Evolutionary conservation across 257 asterid species (phyloP).

Genomic region (Jacaranda copaia): DNA sequence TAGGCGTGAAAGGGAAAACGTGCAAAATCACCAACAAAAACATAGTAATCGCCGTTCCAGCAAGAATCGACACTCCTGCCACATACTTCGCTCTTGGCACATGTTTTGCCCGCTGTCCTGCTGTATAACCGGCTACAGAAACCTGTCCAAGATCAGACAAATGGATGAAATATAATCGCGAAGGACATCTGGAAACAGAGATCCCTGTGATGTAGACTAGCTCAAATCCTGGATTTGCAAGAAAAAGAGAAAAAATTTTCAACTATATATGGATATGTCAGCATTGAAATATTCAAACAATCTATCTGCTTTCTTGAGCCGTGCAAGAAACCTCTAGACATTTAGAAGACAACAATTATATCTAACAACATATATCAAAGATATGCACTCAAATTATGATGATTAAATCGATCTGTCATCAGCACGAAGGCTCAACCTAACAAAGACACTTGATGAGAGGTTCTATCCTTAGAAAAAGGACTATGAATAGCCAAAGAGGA

Average conservation of each 20-base stretch:
- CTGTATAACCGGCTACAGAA: constrained; percentile 81
- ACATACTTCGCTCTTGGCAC: constrained; percentile 83
- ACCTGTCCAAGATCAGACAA: constrained; percentile 50
- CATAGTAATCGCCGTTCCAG: constrained; percentile 80
- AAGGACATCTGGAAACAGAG: neutral
- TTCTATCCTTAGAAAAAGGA: too few relatives aligned
- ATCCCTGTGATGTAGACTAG: too few relatives aligned
- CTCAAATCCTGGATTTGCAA: neutral
- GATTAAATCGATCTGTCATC: too few relatives aligned
- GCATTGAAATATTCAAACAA: neutral
- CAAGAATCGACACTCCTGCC: constrained; percentile 81
- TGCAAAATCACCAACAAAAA: constrained; percentile 56
- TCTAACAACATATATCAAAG: neutral
- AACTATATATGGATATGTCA: constrained; percentile 7
- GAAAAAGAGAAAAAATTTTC: neutral
- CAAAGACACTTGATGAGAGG: too few relatives aligned
- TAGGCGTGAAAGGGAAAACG: constrained; percentile 89
- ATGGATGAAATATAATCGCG: neutral
- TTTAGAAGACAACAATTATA: neutral
- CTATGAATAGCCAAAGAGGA: too few relatives aligned
- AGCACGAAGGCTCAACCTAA: too few relatives aligned
- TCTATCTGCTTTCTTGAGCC: neutral
- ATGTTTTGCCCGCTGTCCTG: constrained; percentile 93
- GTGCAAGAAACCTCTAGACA: constrained; percentile 12
- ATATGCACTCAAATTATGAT: neutral